These are phyloP conservation scores for Bisporella sp. DNA, from an alignment of 2,329 filamentous ascomycete genomes.

Conservation along the genomic window DNA sequence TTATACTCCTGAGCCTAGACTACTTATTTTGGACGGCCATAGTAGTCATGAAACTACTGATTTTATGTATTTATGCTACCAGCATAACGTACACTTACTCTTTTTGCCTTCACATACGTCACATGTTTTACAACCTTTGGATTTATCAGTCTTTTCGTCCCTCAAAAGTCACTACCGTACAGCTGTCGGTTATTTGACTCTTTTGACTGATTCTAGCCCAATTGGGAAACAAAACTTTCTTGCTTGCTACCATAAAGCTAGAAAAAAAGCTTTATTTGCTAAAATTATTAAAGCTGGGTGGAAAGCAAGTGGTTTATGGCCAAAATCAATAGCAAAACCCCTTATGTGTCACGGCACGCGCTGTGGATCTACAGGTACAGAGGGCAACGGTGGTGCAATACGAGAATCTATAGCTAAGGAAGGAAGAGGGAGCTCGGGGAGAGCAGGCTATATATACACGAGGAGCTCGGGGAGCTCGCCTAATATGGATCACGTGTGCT, in stretches of 20 bases:
- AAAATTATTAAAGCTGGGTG: neutral
- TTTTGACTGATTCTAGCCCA: slow-evolving; percentile 1
- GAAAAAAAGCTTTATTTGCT: neutral
- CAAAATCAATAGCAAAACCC: neutral
- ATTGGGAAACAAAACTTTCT: slow-evolving; percentile 2
- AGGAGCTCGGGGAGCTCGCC: too few species aligned
- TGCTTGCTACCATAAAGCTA: neutral
- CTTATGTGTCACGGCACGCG: too few species aligned
- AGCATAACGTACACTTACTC: neutral
- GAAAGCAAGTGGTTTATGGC: slow-evolving; percentile 1
- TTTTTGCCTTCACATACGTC: slow-evolving; percentile 1
- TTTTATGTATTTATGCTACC: slow-evolving; percentile 2
- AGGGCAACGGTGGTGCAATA: too few species aligned
- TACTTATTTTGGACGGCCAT: slow-evolving; percentile 4
- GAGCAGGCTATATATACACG: too few species aligned
- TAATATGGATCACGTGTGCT: too few species aligned
- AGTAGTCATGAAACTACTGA: slow-evolving; percentile 2
- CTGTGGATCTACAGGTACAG: too few species aligned
- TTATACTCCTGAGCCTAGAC: neutral
- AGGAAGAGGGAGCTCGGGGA: too few species aligned
- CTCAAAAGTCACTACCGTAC: neutral
- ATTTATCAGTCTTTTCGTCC: slow-evolving; percentile 3
- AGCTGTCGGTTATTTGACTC: neutral
- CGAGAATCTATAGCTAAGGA: too few species aligned
- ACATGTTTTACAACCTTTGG: slow-evolving; percentile 1